Conservation (phyloP, 495 filamentous ascomycete species). For the Aspergillus affinis region DNA sequence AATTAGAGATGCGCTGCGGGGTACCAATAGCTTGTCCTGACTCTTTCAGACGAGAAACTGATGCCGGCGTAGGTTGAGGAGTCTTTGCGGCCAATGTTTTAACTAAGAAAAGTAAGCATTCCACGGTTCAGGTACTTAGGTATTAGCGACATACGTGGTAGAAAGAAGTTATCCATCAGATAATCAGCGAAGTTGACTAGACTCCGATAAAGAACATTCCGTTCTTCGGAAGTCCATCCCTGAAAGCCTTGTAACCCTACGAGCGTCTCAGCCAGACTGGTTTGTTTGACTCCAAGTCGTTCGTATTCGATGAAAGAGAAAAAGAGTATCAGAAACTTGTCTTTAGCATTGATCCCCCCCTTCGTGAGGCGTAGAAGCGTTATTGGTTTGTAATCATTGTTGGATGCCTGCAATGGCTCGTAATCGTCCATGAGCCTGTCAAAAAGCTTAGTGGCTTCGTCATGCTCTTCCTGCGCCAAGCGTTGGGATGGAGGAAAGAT, state of each 20-base stretch:
- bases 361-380: no score
- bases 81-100: constrained; percentile 11
- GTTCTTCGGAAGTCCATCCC: not conserved
- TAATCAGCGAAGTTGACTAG: constrained; percentile 1
- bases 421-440: constrained; percentile 5
- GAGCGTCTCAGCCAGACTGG: no score
- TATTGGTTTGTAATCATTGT: constrained; percentile 10
- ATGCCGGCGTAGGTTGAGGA: constrained; percentile 11
- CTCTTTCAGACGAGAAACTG: constrained; percentile 1
- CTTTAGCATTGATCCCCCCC: no score
- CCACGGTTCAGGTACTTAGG: not conserved
- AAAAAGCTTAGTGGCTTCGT: constrained; percentile 6
- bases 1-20: constrained; percentile 8
- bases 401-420: constrained; percentile 8
- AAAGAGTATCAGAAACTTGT: no score
- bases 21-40: constrained; percentile 6
- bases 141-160: constrained; percentile 8
- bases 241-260: no score
- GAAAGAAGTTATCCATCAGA: constrained; percentile 10
- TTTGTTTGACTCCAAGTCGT: no score
- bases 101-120: not conserved
- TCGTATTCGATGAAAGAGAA: no score
- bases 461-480: constrained; percentile 1
- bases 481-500: constrained; percentile 4
- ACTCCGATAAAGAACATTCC: not conserved